Base-by-base conservation (phyloP, 169 alveolate species). In the Eimeria brunetti region DNA sequence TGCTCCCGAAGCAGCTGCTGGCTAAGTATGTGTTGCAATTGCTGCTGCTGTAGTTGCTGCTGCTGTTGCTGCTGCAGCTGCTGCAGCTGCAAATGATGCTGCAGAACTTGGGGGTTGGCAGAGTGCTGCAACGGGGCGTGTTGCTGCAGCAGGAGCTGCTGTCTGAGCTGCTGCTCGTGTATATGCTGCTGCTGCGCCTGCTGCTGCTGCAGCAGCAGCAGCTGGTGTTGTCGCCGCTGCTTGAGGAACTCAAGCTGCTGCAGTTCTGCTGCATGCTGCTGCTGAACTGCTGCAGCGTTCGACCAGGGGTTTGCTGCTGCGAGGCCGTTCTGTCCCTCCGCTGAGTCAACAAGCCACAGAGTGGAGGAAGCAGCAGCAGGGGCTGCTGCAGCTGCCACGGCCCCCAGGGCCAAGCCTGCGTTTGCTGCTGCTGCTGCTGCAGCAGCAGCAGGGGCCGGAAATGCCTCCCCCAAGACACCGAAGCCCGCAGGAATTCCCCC, bases 41-140 rank as follows among this genome's bases (percentile, higher is more conserved):
- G 75, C 90, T 83, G 90, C 76, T 83, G 90, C 90, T 83, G 90
- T 5, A 83, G 76, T n/a, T 78, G 88, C 56, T 78, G 88, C 62
- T 78, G 88, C 30, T 80, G 88, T 53, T 83, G 90, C 90, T 83
- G 90, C 71, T 83, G 90, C 90, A 53, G 75, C 76, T 83, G 90
- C 53, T 83, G 90, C 75, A 83, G 90, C 75, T 83, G 90, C 90
- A 83, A 53, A 83, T 83, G 90, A 20, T 83, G 90, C 75, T 83
- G 90, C 12, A 83, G 71, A 56, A 83, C 90, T 56, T 83, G 90
- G 9, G 90, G 76, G 62, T 49, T 53, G 76, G 62, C 56, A 30
- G 76, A 53, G 12, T 83, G 90, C 51, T 83, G 90, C 75, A 81
- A 36, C 6, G 89, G 89, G 1, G 73, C 2, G 76, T 83, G 90